Base-by-base conservation (phyloP, 495 filamentous ascomycete species). In the Hypomontagnella submonticulosa region DNA sequence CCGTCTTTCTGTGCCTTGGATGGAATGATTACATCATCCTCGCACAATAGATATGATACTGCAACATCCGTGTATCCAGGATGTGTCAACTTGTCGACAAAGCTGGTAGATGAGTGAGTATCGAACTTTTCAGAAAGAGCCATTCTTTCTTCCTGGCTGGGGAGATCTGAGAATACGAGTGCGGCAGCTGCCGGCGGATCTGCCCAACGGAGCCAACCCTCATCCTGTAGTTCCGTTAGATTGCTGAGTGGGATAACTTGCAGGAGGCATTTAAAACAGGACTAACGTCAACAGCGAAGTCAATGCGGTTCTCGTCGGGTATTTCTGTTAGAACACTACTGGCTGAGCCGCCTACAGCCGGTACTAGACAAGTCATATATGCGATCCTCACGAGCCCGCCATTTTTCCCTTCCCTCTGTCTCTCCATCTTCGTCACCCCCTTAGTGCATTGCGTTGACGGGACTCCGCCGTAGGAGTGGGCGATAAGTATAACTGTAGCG, bases 11-110 rank as follows among this genome's bases (percentile, higher is more conserved):
- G 82, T 1, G 60, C 57, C 10, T 58, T 30, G 1, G 73, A 27
- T 0, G 70, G 69, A 61, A 82, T 74, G 9, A 77, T 72, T n/a
- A 64, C 32, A 65, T 87, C 82, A 9, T 74, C 61, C 10, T 79
- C 72, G 54, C 81, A 84, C 8, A 84, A 52, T 1, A 87, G 49
- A 50, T 84, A 87, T 1, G 81, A 81, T 9, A 71, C 72, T 0
- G 81, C 80, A 10, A 83, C 71, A 44, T 80, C 56, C 44, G 72
- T 79, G 67, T 83, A 87, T 0, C 76, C 80, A 0, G 80, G 73
- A 56, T 79, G 75, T 7, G 74, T 83, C 27, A 76, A 62, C 1
- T 47, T 11, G 16, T 67, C 73, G 12, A 13, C 36, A 53, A 77
- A 77, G 33, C 69, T 76, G 43, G 63, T 37, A 7, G 64, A 48